These are phyloP conservation scores for Annona cherimola DNA, from an alignment of 164 flowering plant genomes.

Conservation along the genomic window DNA sequence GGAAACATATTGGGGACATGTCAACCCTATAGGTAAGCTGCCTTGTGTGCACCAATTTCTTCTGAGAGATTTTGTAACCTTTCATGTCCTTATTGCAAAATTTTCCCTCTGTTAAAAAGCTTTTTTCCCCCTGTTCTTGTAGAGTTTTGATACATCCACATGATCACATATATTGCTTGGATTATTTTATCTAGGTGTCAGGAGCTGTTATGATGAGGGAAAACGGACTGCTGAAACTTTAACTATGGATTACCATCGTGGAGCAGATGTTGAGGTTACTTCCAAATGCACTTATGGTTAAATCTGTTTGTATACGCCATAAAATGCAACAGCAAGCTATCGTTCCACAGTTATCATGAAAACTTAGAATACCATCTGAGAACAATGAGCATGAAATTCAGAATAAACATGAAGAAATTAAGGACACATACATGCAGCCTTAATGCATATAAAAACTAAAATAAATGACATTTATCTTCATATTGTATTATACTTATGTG, in stretches of 20 bases:
- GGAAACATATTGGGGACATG: conserved; percentile 96
- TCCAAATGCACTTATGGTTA: not conserved
- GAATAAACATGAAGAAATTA: no score
- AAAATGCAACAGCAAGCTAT: no score
- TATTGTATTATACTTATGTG: not conserved
- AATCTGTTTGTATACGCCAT: not conserved
- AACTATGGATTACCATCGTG: conserved; percentile 90
- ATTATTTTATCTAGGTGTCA: conserved; percentile 48
- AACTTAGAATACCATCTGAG: no score
- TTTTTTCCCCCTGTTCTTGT: not conserved
- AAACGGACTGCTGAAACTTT: conserved; percentile 90
- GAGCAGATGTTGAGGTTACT: conserved; percentile 76
- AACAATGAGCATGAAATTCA: no score
- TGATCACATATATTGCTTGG: not conserved
- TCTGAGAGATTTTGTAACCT: not conserved
- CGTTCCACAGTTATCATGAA: no score
- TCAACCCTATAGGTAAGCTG: conserved; percentile 79
- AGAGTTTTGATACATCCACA: not conserved
- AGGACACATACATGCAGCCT: no score
- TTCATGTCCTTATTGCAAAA: not conserved
- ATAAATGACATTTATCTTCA: not conserved
- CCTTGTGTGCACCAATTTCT: not conserved
- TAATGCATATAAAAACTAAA: not conserved
- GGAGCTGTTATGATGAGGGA: conserved; percentile 96
- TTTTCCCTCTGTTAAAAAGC: no score